These are phyloP conservation scores for Salix udensis DNA, from an alignment of 345 rosid species.

Conservation along the genomic window DNA sequence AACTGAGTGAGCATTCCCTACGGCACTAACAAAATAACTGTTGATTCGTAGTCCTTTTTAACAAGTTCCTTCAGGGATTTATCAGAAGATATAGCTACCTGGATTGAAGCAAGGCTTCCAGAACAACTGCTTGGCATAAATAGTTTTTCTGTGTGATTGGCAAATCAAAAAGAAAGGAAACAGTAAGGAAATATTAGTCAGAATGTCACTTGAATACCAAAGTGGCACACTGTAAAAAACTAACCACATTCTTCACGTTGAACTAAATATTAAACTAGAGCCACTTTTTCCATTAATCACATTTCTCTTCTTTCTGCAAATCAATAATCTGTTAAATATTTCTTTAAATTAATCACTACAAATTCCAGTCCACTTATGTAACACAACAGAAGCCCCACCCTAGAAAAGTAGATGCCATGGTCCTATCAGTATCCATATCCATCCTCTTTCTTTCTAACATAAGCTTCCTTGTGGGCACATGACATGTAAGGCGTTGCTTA, in stretches of 20 bases:
- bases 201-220: not conserved
- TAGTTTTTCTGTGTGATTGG: constrained; percentile 9
- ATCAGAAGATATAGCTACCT: constrained; percentile 10
- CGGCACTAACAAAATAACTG: constrained; percentile 4
- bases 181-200: not conserved
- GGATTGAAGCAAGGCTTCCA: constrained; percentile 14
- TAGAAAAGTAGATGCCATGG: not conserved
- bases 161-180: not conserved
- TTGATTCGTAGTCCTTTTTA: constrained; percentile 8
- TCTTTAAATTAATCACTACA: not conserved
- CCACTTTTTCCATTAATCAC: not conserved
- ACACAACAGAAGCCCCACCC: not conserved
- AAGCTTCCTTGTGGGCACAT: not conserved
- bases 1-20: constrained; percentile 39
- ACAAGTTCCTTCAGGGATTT: constrained; percentile 14
- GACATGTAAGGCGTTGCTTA: not conserved
- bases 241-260: not conserved
- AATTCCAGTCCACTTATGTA: not conserved
- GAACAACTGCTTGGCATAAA: constrained; percentile 17
- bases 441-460: not conserved
- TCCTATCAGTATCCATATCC: not conserved
- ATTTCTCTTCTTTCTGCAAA: not conserved
- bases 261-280: not conserved
- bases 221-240: not conserved
- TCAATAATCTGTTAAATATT: not conserved